Percentiles rank a stretch among this genome's conserved stretches.
Evolutionary conservation across 169 alveolate species (phyloP).

Genomic region (Cryptosporidium sp.): DNA sequence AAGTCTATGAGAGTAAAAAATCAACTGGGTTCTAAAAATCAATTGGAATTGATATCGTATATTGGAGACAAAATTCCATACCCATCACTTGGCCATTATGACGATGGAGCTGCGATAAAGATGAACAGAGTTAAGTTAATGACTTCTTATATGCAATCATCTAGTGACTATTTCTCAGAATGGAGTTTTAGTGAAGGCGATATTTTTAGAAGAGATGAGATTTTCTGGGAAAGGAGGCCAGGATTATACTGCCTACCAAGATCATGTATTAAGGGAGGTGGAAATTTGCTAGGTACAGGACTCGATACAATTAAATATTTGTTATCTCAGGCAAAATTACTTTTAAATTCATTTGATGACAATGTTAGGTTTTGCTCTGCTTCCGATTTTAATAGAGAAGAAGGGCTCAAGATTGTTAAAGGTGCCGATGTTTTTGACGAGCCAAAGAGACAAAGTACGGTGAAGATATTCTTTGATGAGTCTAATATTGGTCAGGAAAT

Average conservation of each 20-base stretch:
- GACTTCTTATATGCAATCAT: conserved; percentile 51
- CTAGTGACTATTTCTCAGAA: conserved; percentile 55
- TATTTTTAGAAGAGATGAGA: conserved; percentile 61
- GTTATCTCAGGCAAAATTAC: conserved; percentile 59
- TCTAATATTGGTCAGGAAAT: conserved; percentile 45
- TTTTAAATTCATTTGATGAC: conserved; percentile 8
- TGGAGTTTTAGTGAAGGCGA: conserved; percentile 63
- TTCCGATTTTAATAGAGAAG: conserved; percentile 46
- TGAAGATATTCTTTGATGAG: conserved; percentile 51
- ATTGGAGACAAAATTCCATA: conserved; percentile 66
- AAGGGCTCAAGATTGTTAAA: conserved; percentile 22
- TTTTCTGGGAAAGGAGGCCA: conserved; percentile 67
- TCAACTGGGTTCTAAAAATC: not conserved
- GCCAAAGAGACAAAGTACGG: conserved; percentile 49
- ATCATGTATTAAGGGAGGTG: conserved; percentile 69
- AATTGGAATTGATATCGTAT: conserved; percentile 8
- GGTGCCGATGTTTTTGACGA: conserved; percentile 54
- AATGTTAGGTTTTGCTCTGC: not conserved
- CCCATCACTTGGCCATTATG: conserved; percentile 52
- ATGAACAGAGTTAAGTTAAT: conserved; percentile 57
- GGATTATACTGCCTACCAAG: conserved; percentile 72
- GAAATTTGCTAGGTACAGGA: conserved; percentile 62
- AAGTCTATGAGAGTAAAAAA: conserved; percentile 29
- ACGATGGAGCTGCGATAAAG: conserved; percentile 54
- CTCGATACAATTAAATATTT: conserved; percentile 55